Evolutionary conservation across 805 yeast genomes (phyloP).

Genomic region (Cyberlindnera mycetangii): DNA sequence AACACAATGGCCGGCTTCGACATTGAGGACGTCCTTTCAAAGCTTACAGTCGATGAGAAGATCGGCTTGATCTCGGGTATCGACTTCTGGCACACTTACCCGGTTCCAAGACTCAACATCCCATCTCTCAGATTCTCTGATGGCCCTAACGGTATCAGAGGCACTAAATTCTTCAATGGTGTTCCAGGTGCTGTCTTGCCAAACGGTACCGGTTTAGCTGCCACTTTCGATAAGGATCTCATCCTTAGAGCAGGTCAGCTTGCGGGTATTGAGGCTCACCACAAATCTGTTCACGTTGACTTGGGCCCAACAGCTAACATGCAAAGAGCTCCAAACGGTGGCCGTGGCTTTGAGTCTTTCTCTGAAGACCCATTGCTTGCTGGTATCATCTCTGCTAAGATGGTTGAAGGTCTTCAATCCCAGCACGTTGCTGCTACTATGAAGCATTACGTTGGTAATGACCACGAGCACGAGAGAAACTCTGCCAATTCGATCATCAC

Average conservation of each 20-base stretch:
- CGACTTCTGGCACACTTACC: conserved; percentile 49
- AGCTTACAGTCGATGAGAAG: conserved; percentile 27
- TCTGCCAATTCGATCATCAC: conserved; percentile 47
- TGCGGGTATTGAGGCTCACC: conserved; percentile 52
- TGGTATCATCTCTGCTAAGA: conserved; percentile 42
- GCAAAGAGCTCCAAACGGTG: conserved; percentile 55
- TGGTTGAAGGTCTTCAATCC: conserved; percentile 52
- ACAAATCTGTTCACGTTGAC: conserved; percentile 48
- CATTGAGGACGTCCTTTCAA: conserved; percentile 23
- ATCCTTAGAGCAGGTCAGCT: conserved; percentile 44
- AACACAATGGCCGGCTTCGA: conserved; percentile 16
- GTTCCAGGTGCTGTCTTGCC: conserved; percentile 57
- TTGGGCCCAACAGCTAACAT: conserved; percentile 52
- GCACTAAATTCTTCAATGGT: conserved; percentile 51
- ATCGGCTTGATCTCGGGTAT: conserved; percentile 34
- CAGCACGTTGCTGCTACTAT: conserved; percentile 50
- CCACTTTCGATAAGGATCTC: conserved; percentile 51
- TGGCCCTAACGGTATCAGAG: conserved; percentile 65
- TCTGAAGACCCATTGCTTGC: conserved; percentile 56
- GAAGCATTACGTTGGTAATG: conserved; percentile 63
- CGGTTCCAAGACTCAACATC: conserved; percentile 37
- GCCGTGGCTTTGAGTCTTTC: conserved; percentile 62
- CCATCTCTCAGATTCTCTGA: conserved; percentile 49
- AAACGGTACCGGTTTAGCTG: conserved; percentile 52
- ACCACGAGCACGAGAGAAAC: conserved; percentile 53